phyloP scores from a whole-genome alignment of 805 yeast species.

The Cyberlindnera mrakii region DNA sequence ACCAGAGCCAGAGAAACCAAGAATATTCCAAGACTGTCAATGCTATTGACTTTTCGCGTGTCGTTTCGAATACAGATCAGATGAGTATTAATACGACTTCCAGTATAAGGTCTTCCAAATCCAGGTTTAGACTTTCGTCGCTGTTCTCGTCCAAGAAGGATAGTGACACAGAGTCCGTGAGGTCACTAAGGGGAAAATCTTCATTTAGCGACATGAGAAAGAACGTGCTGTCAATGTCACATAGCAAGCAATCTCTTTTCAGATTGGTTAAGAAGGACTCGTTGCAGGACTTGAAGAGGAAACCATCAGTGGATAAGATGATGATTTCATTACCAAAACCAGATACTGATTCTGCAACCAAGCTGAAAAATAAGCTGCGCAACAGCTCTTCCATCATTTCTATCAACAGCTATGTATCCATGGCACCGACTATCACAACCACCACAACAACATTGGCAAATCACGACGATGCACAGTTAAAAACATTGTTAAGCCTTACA shows the following conservation, averaged over 20 bases:
- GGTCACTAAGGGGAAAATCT: slow-evolving; percentile 19
- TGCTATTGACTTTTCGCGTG: neutral
- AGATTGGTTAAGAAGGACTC: slow-evolving; percentile 21
- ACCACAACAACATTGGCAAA: slow-evolving; percentile 5
- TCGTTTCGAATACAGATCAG: slow-evolving; percentile 12
- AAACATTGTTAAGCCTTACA: slow-evolving; percentile 31
- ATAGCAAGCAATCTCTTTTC: slow-evolving; percentile 17
- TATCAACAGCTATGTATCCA: slow-evolving; percentile 24
- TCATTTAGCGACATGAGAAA: slow-evolving; percentile 26
- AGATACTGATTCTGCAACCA: slow-evolving; percentile 47
- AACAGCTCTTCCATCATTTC: slow-evolving; percentile 45
- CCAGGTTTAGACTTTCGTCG: slow-evolving; percentile 23
- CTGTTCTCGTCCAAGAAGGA: slow-evolving; percentile 19
- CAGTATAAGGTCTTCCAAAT: slow-evolving; percentile 19
- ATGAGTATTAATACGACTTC: slow-evolving; percentile 10
- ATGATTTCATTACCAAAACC: slow-evolving; percentile 55
- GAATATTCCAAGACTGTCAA: slow-evolving; percentile 8
- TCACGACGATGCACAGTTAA: slow-evolving; percentile 8
- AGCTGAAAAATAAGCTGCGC: slow-evolving; percentile 45
- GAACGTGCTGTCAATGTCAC: slow-evolving; percentile 22
- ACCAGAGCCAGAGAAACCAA: slow-evolving; percentile 11
- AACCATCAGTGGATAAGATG: slow-evolving; percentile 25
- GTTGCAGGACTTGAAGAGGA: slow-evolving; percentile 16
- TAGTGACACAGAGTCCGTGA: slow-evolving; percentile 15
- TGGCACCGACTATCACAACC: slow-evolving; percentile 12